These are phyloP conservation scores for Lachnellula cervina DNA, from an alignment of 2,329 filamentous ascomycete species.

Conservation along the genomic window DNA sequence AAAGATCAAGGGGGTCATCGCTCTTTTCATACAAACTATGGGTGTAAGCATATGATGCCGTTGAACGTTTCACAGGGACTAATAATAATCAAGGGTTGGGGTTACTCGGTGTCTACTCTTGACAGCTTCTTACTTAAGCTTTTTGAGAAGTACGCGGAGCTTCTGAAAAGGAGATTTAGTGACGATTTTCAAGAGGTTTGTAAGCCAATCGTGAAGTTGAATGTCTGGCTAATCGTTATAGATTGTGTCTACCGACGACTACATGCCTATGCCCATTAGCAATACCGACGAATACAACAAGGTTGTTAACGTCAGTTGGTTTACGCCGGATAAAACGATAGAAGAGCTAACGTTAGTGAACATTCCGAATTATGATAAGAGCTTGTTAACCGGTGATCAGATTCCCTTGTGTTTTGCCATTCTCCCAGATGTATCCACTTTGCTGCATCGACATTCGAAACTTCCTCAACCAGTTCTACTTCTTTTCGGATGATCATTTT, in stretches of 20 bases:
- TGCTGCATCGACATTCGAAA: constrained; percentile 98
- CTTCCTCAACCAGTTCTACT: constrained; percentile 97
- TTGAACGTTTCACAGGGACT: neutral
- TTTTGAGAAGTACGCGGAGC: constrained; percentile 89
- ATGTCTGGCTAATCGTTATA: constrained; percentile 28
- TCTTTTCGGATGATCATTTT: constrained; percentile 95
- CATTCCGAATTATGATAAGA: neutral
- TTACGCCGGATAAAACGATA: constrained; percentile 72
- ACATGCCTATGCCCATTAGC: constrained; percentile 99
- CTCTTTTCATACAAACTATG: constrained; percentile 97
- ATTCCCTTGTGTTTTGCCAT: constrained; percentile 92
- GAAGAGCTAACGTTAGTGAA: constrained; percentile 66
- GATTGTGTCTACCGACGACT: constrained; percentile 88
- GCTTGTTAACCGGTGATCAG: constrained; percentile 37
- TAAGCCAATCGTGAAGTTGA: neutral
- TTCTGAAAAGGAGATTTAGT: constrained; percentile 86
- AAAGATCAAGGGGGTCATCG: constrained; percentile 91
- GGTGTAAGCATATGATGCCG: constrained; percentile 53
- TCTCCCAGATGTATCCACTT: constrained; percentile 97
- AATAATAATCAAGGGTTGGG: constrained; percentile 62
- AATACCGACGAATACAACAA: constrained; percentile 89
- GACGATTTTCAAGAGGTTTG: constrained; percentile 87
- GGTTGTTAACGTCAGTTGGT: constrained; percentile 95
- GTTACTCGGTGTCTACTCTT: constrained; percentile 75
- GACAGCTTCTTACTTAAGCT: constrained; percentile 82